Base-by-base conservation (phyloP, 176 grass and related monocot genomes). In the Zizania latifolia region DNA sequence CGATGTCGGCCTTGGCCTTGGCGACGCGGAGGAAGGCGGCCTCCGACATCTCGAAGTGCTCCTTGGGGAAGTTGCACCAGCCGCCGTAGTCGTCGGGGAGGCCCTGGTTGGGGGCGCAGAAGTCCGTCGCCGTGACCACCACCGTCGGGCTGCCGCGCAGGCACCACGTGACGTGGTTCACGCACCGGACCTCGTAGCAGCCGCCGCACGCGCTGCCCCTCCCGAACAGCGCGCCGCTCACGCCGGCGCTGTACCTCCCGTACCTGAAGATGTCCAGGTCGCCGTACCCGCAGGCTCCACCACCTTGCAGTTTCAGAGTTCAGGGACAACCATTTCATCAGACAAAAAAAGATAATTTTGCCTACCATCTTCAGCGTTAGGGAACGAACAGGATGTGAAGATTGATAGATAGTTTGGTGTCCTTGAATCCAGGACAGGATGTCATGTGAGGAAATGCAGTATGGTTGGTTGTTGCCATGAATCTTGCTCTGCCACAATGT, bases 11-110 rank as follows among this genome's bases (percentile, higher is more conserved):
- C 53, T 83, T 90, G 71, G 81, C 81, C 90, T 84, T 99, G 13
- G 95, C 96, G 22, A 99, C 89, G 64, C 86, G 82, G 22, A 92
- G 54, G 78, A 99, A 99, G 0, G 92, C 82, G 1, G 96, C 84
- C 75, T 87, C 89, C 1, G 96, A 92, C 89, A 99, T 86, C 87
- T 99, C 92, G 64, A 99, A 89, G 63, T 99, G 96, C 68, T 94
- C 96, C 65, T 83, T 86, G 24, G 96, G 96, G 69, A 90, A 94
- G 74, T 99, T 99, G 84, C 96, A 99, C 91, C 96, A 92, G 61
- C 96, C 96, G 6, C 96, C 96, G 6, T 75, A 78, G 34, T 99
- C 92, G 62, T 82, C 86, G 28, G 89, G 79, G 15, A 84, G 59
- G 15, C 89, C 87, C 23, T 87, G 82, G 83, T 99, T 99, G 13